Conservation (phyloP, 345 rosid species). For the Bruguiera sexangula region DNA sequence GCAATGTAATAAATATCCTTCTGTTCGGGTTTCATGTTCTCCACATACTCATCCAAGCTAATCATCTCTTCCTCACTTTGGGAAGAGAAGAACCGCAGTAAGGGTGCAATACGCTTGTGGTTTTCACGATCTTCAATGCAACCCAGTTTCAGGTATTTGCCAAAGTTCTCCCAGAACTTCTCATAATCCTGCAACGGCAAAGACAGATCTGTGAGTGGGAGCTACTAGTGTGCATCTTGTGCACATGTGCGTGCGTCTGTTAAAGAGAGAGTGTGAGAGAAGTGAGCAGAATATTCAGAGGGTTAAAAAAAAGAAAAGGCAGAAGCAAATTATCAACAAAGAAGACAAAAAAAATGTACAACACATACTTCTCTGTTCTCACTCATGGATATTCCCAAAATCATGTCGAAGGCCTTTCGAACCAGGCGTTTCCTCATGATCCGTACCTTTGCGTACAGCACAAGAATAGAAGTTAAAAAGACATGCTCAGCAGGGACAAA, state of each 20-base stretch:
- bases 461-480: constrained; percentile 10
- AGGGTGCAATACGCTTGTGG: constrained; percentile 94
- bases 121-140: constrained; percentile 97
- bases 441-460: constrained; percentile 57
- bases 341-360: neutral
- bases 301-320: neutral
- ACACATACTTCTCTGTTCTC: constrained; percentile 74
- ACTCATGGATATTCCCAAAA: constrained; percentile 83
- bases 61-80: constrained; percentile 91
- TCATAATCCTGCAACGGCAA: constrained; percentile 72
- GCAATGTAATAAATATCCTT: constrained; percentile 89
- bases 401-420: constrained; percentile 92
- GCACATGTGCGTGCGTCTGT: no score
- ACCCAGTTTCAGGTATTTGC: constrained; percentile 82
- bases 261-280: neutral
- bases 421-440: constrained; percentile 93
- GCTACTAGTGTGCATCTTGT: no score
- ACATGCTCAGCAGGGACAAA: neutral
- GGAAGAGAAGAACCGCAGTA: constrained; percentile 92
- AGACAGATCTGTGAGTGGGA: neutral
- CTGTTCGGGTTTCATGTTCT: constrained; percentile 94
- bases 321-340: neutral
- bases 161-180: constrained; percentile 90
- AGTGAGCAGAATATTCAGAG: neutral
- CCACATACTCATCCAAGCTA: constrained; percentile 96